Evolutionary conservation across 2,329 filamentous ascomycete species (phyloP), one percentile per base, ranked within the genome.

Genomic region (Meredithiella fracta): DNA sequence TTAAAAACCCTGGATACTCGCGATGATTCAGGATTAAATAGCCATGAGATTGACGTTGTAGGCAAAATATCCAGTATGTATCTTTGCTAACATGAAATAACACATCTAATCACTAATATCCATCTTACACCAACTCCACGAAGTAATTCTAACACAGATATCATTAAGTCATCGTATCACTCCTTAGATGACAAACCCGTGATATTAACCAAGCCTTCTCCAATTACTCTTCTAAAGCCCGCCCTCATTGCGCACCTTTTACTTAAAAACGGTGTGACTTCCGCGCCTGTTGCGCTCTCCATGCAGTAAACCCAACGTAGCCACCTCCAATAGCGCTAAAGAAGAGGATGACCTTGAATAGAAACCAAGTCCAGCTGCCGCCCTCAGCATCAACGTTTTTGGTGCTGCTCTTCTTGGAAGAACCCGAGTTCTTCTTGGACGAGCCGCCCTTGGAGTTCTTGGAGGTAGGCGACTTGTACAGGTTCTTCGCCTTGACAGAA

Each of bases 241-340:
- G 11, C 44, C 11, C 23, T 15, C 15, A 37, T 25, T 54, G 68
- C 80, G 63, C 80, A 81, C 29, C 77, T 5, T 20, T 9, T 20
- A 34, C 25, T 55, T 68, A 81, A 63, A 80, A 81, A 29, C 78
- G 71, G 66, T 79, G 76, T 61, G 70, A 73, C 66, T 78, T 79
- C 54, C 59, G 59, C 67, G 74, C 72, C 67, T 72, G 74, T 68
- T 76, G 81, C 60, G 84, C 69, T 65, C 90, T 79, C 71, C 86
- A 98, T 49, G 83, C 77, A 5, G 89, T 96, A 67, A 77, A 97
- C 26, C 88, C 91, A 47, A 89, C 80, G 67, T 97, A 98, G 3
- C 67, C 85, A 62, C 85, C 90, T 8, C 76, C 85, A 47, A 83
- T 63, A 15, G 81, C 78, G 29, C 82, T 67, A 60, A 85, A 72